Evolutionary conservation across 2,329 filamentous ascomycete genomes (phyloP).

Genomic region (Calonectria pteridis): DNA sequence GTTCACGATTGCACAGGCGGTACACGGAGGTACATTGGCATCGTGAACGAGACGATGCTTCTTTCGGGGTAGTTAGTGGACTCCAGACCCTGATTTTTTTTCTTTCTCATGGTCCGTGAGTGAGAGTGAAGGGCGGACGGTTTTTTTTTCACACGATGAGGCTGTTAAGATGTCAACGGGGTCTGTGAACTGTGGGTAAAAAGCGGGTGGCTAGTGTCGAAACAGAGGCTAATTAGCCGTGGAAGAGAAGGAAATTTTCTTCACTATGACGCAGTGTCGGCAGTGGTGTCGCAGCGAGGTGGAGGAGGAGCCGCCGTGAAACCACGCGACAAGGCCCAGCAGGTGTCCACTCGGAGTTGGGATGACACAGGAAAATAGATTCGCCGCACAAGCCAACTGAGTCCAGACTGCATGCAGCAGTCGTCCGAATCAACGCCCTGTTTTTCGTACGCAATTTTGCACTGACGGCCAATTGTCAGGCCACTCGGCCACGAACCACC

Average conservation of each 20-base stretch:
- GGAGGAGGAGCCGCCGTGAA: neutral
- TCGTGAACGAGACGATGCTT: constrained; percentile 3
- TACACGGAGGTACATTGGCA: constrained; percentile 16
- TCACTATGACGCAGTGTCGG: neutral
- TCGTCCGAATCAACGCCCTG: constrained; percentile 6
- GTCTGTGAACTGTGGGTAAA: constrained; percentile 21
- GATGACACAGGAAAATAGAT: constrained; percentile 25
- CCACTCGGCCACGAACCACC: constrained; percentile 13
- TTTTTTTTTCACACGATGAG: constrained; percentile 20
- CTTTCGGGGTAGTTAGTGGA: constrained; percentile 15
- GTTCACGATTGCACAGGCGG: neutral
- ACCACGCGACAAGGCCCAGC: constrained; percentile 5
- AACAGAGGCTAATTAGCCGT: constrained; percentile 2
- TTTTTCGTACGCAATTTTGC: constrained; percentile 9
- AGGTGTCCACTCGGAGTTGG: constrained; percentile 17
- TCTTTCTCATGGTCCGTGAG: constrained; percentile 18
- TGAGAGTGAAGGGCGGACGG: neutral
- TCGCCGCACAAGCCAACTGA: constrained; percentile 28
- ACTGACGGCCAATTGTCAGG: constrained; percentile 15
- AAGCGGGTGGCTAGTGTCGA: neutral
- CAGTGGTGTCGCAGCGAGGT: constrained; percentile 3
- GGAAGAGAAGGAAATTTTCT: constrained; percentile 10
- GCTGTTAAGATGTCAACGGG: constrained; percentile 14
- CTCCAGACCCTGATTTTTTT: constrained; percentile 19
- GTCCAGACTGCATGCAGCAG: neutral